Base-by-base conservation (phyloP, 441 rosid species). In the Melastoma candidum region DNA sequence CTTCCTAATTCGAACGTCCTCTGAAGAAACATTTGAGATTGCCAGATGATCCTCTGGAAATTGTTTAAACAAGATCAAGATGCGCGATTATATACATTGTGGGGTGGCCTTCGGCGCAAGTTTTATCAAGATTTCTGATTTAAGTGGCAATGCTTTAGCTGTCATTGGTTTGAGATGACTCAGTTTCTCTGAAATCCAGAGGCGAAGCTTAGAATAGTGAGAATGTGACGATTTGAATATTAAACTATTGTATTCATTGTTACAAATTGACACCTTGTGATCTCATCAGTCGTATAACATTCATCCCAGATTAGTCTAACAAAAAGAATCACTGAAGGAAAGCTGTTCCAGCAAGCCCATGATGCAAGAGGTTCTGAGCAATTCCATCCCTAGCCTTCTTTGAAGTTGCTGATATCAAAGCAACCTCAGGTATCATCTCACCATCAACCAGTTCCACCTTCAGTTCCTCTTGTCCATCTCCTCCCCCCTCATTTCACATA, bases 291-390 rank as follows among this genome's bases (percentile, higher is more conserved):
- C 22, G 41, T 32, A 32, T 32, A 32, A 32, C 41, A 2, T 32
- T 6, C 41, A 8, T 17, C 22, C 41, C 8, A 32, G 41, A 32
- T 32, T 32, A 32, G 41, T 32, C 41, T 32, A 32, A 32, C 5
- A 11, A 52, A 39, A 14, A 52, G 46, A 39, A 52, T 14, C 1
- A 14, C 60, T 74, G 82, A 7, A 84, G 60, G 58, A 84, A 85
- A 54, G 84, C 71, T 65, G 93, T 76, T 60, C 95, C 94, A 2
- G 90, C 97, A 13, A 78, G 85, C 50, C 90, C 90, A 51, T 83
- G 85, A 58, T 83, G 90, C 68, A 83, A 54, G 32, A 83, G 78
- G 54, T 83, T 80, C 64, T 83, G 85, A 36, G 90, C 83, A 60
- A 83, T 78, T 2, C 74, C 58, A 58, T 83, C 87, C 59, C 90